Conservation (phyloP, 176 grass and related monocot species). For the Bromus sterilis region DNA sequence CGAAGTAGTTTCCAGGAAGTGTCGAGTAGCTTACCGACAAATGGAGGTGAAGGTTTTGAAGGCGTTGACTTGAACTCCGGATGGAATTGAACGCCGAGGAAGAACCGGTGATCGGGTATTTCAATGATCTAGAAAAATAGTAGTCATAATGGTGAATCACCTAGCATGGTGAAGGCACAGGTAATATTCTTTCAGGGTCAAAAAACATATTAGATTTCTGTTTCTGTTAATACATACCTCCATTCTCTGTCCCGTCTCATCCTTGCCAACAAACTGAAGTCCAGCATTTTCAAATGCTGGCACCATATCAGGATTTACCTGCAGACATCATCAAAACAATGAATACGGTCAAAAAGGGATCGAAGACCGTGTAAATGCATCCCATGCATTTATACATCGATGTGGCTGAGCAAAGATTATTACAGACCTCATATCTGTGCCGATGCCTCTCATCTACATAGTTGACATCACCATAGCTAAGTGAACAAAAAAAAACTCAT, state of each 20-base stretch:
- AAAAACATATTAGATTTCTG: no score
- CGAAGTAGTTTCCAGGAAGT: neutral
- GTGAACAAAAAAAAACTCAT: neutral
- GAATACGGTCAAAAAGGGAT: neutral
- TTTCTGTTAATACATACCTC: slow-evolving; percentile 42
- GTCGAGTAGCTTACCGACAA: slow-evolving; percentile 56
- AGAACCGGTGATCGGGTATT: slow-evolving; percentile 73
- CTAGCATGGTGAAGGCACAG: neutral
- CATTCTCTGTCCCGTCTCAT: slow-evolving; percentile 64
- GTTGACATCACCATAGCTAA: slow-evolving; percentile 53
- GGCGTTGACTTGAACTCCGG: slow-evolving; percentile 94
- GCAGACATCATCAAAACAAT: neutral
- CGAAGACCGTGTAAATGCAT: neutral
- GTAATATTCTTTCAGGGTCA: neutral
- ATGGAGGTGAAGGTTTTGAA: slow-evolving; percentile 76
- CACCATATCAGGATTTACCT: slow-evolving; percentile 76
- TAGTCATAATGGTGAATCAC: neutral
- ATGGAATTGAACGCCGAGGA: slow-evolving; percentile 92
- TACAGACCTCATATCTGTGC: slow-evolving; percentile 73
- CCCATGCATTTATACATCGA: neutral
- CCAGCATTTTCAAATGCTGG: slow-evolving; percentile 63
- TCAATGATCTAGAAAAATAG: slow-evolving; percentile 77
- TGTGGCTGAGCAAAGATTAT: neutral
- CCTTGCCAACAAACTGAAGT: slow-evolving; percentile 73
- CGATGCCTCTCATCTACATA: slow-evolving; percentile 73